Percentiles rank a stretch among this genome's conserved stretches.
Conservation (phyloP, 2,329 filamentous ascomycete species). For the Cyclaneusma minus region DNA sequence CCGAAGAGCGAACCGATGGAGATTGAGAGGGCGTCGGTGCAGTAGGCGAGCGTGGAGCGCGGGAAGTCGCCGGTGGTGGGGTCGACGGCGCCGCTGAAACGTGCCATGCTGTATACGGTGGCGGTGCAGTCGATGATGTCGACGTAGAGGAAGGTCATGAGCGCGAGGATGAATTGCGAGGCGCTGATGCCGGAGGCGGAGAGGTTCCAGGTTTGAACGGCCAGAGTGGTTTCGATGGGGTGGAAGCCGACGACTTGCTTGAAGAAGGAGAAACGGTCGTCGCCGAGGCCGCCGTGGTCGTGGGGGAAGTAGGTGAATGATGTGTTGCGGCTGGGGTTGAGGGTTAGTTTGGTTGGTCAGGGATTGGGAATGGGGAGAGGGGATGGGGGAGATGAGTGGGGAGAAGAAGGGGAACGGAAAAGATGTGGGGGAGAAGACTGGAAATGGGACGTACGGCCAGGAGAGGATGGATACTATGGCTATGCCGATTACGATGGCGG, state of each 20-base stretch:
- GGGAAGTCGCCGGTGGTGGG: constrained; percentile 66
- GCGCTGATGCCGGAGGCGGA: constrained; percentile 26
- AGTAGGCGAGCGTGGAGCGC: constrained; percentile 67
- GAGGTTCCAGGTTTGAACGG: constrained; percentile 52
- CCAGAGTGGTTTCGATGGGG: constrained; percentile 47
- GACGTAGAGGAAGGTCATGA: constrained; percentile 67
- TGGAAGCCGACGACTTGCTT: constrained; percentile 57
- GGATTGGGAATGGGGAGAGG: background rate
- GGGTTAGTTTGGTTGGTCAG: too few species aligned
- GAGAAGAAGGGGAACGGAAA: constrained; percentile 2
- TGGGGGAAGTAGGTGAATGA: constrained; percentile 59
- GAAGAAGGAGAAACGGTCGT: constrained; percentile 56
- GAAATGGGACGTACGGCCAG: constrained; percentile 44
- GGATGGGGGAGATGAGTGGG: constrained; percentile 5
- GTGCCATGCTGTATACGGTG: constrained; percentile 69
- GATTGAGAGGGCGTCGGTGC: constrained; percentile 54
- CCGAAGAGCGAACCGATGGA: constrained; percentile 57
- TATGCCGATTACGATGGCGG: constrained; percentile 61
- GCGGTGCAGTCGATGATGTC: constrained; percentile 68
- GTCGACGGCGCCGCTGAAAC: constrained; percentile 52
- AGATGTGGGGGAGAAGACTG: background rate
- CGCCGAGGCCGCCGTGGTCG: constrained; percentile 38
- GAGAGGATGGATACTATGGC: constrained; percentile 56
- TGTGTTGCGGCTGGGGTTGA: constrained; percentile 43
- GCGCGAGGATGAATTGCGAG: constrained; percentile 51